Base-by-base conservation (phyloP, 768 basidiomycete species). In the Lyophyllum atratum region DNA sequence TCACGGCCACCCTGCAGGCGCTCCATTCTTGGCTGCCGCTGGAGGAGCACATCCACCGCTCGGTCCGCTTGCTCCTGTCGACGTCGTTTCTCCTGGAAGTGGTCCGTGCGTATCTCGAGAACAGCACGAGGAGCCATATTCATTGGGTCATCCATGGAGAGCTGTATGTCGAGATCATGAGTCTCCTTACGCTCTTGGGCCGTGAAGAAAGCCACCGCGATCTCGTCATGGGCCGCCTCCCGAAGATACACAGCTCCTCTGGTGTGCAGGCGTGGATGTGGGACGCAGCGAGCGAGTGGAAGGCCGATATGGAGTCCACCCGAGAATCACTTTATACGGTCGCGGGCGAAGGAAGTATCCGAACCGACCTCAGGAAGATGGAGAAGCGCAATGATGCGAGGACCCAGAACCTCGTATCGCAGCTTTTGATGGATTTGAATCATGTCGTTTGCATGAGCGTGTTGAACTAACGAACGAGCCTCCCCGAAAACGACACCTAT, bases 31-130 rank as follows among this genome's bases (percentile, higher is more conserved):
- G 56, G 56, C 53, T 61, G 6, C 59, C 59, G 11, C 15, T 49
- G 3, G 44, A 49, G 0, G 28, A 55, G 7, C 21, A 33, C 15
- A 49, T 33, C 4, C 51, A 55, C 42, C 29, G 22, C n/a, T 21
- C 39, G 12, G 25, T 39, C 25, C 49, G 29, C 21, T 24, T 25
- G 17, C n/a, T 55, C 9, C 40, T 40, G 44, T 54, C 14, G 31
- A 60, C 37, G 29, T 57, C 59, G 15, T 49, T 56, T 29, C 21
- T 63, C 25, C 52, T 60, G 10, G 56, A 60, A 15, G 56, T 55
- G 9, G 31, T 56, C 34, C 52, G 49, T 12, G 22, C 51, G 0
- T 60, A 50, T 24, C 56, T 59, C 42, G 49, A 43, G 43, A 33
- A 50, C 34, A 17, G 9, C 17, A 44, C 42, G 17, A 25, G n/a